These are phyloP conservation scores for Piper longum DNA, from an alignment of 164 flowering plant species.

Conservation along the genomic window DNA sequence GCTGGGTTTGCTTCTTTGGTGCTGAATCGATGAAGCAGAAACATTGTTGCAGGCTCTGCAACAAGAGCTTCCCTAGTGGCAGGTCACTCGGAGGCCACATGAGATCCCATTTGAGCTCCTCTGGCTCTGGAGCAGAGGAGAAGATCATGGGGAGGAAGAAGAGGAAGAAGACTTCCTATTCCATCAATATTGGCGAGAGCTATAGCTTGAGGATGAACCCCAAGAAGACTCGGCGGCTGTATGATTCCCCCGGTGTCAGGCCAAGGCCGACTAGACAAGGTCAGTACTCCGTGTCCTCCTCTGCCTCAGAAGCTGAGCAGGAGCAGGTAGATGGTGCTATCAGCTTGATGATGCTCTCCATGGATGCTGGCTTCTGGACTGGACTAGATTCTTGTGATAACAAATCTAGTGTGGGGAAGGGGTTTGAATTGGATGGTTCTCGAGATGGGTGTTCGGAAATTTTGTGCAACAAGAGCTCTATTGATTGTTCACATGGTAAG, in stretches of 20 bases:
- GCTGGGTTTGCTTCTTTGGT: too few relatives aligned
- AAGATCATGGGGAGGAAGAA: constrained; percentile 7
- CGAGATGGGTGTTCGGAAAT: background rate
- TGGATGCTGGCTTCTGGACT: constrained; percentile 38
- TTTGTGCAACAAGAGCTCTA: constrained; percentile 19
- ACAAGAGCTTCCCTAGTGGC: constrained; percentile 60
- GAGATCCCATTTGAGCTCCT: constrained; percentile 63
- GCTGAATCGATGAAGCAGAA: too few relatives aligned
- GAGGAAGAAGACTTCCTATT: constrained; percentile 12
- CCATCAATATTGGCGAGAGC: constrained; percentile 3
- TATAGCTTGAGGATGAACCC: constrained; percentile 23
- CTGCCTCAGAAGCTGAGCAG: constrained; percentile 49
- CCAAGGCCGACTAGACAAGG: constrained; percentile 10
- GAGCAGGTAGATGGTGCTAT: constrained; percentile 70
- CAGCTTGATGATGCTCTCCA: constrained; percentile 78
- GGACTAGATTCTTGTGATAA: constrained; percentile 41
- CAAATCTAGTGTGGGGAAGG: constrained; percentile 29
- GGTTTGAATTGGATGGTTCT: too few relatives aligned
- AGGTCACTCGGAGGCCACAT: constrained; percentile 93
- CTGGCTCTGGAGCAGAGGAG: too few relatives aligned
- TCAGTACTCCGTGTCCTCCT: constrained; percentile 56
- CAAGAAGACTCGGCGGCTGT: constrained; percentile 50
- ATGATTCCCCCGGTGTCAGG: constrained; percentile 17
- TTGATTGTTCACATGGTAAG: constrained; percentile 31
- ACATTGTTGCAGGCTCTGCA: constrained; percentile 33